phyloP scores from a whole-genome alignment of 2,329 filamentous ascomycete species.

The Alternaria sp. region DNA sequence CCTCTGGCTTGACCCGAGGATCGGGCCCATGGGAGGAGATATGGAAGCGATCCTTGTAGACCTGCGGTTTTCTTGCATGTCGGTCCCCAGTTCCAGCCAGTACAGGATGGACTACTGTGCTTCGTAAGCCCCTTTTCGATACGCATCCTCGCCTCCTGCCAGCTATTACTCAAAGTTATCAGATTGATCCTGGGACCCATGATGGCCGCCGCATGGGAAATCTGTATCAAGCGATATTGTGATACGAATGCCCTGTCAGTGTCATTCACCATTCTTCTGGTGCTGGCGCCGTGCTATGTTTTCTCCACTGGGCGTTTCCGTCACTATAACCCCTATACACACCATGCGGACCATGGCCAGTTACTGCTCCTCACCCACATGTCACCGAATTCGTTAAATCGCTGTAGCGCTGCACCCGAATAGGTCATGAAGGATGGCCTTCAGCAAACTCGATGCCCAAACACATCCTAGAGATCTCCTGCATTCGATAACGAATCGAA shows the following conservation, averaged over 20 bases:
- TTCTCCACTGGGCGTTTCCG: not conserved
- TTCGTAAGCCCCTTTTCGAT: not conserved
- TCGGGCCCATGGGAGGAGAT: not conserved
- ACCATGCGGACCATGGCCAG: not conserved
- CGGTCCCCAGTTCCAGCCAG: not conserved
- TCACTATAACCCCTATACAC: not conserved
- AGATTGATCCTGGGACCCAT: not conserved
- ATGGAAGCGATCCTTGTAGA: not conserved
- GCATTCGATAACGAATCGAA: not conserved
- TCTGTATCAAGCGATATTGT: not conserved
- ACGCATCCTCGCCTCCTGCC: not conserved
- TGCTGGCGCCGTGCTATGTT: not conserved
- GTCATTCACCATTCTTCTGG: not conserved
- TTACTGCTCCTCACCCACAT: not conserved
- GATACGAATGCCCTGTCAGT: not conserved
- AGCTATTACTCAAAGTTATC: not conserved
- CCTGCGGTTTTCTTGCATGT: not conserved
- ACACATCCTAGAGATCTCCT: not conserved
- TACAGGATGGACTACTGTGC: not conserved
- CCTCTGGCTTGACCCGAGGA: not conserved
- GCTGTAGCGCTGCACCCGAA: not conserved
- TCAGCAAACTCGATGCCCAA: not conserved
- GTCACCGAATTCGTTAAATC: not conserved
- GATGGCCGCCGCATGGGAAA: not conserved
- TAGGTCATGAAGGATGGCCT: not conserved